Percentiles rank a stretch among this genome's conserved stretches.
phyloP scores from a whole-genome alignment of 148 eudicot species.

The Arbutus unedo region DNA sequence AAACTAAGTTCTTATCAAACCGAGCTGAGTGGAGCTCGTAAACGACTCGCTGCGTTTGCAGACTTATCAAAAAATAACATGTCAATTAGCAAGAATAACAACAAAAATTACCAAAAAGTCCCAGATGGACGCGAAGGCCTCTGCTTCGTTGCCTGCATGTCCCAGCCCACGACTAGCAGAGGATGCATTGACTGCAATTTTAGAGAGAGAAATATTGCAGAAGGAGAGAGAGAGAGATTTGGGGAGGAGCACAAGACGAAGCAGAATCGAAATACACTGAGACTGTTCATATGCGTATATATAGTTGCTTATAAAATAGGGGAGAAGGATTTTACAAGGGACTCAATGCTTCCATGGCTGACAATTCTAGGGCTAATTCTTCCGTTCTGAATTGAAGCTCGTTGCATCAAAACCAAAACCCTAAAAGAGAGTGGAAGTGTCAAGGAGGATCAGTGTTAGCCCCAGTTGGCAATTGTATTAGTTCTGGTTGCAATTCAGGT shows the following conservation, averaged over 20 bases:
- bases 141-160: slow-evolving; percentile 21
- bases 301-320: not conserved
- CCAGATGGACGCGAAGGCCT: slow-evolving; percentile 20
- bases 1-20: too few relatives aligned
- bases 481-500: slow-evolving; percentile 36
- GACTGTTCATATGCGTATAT: not conserved
- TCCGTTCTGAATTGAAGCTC: slow-evolving; percentile 28
- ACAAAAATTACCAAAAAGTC: not conserved
- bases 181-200: not conserved
- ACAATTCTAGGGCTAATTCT: slow-evolving; percentile 22
- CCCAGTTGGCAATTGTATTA: slow-evolving; percentile 21
- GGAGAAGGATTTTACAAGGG: not conserved
- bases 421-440: slow-evolving; percentile 23
- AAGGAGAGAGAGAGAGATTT: slow-evolving; percentile 15
- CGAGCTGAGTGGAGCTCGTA: too few relatives aligned
- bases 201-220: slow-evolving; percentile 12
- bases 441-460: not conserved
- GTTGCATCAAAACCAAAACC: slow-evolving; percentile 33
- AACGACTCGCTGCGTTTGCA: too few relatives aligned
- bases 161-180: slow-evolving; percentile 29
- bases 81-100: not conserved
- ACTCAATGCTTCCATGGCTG: slow-evolving; percentile 16
- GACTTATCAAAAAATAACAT: too few relatives aligned
- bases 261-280: slow-evolving; percentile 8
- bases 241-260: slow-evolving; percentile 25